Base-by-base conservation (phyloP, 1,284 basidiomycete genomes). In the Mycena sp. region DNA sequence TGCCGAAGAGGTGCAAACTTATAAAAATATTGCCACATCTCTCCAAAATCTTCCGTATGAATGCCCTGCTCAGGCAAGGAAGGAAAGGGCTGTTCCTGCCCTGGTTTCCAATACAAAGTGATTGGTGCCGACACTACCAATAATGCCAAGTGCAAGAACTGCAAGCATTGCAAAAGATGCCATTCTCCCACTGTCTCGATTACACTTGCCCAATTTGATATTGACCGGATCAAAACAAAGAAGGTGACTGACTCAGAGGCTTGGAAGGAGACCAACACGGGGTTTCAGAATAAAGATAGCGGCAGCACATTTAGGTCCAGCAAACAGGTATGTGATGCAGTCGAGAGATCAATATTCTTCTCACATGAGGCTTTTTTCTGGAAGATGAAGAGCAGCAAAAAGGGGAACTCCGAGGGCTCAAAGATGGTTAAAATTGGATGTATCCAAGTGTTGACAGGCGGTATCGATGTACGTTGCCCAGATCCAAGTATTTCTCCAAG, bases 11-110 rank as follows among this genome's bases (percentile, higher is more conserved):
- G n/a, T n/a, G n/a, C 44, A 45, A 45, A 45, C 44, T 16, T 5
- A 14, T 16, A 16, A 45, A 45, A 45, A 45, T 26, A 45, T 45
- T 28, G 44, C 44, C 44, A 45, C 44, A 16, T 45, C 23, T 6
- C 44, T 26, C 21, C 28, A 23, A 45, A 45, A n/a, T 12, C 19
- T n/a, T n/a, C n/a, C n/a, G n/a, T n/a, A n/a, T n/a, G n/a, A n/a
- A 46, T 46, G 44, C 25, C 44, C 44, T 46, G 44, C 25, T 21
- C 12, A 4, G 44, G 44, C 7, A 46, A 46, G 25, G 12, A 4
- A 6, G 44, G 48, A 50, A 50, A 30, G n/a, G 48, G 48, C 19
- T 50, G 48, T 32, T 50, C 48, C 26, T 48, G 46, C 46, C 46
- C 10, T 7, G 46, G 46, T 19, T 48, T 48, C 16, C 26, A 29